Percentiles rank a stretch among this genome's conserved stretches.
These are phyloP conservation scores for Endocladia muricata DNA, from an alignment of 31 red algal species.

Conservation along the genomic window DNA sequence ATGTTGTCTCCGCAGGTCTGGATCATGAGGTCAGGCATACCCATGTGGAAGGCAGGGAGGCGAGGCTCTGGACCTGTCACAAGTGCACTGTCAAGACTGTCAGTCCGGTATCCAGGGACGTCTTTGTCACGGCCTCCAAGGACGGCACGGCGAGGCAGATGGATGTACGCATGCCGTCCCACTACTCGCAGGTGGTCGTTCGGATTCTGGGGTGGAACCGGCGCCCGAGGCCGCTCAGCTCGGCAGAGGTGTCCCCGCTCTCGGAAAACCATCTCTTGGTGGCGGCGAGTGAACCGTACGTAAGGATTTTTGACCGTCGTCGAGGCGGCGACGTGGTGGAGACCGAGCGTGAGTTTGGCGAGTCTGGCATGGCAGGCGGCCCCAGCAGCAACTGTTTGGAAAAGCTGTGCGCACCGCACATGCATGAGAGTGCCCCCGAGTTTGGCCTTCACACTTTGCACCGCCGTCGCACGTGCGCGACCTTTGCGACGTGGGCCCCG, in stretches of 20 bases:
- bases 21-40: constrained; percentile 59
- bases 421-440: constrained; percentile 42
- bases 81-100: constrained; percentile 45
- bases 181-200: constrained; percentile 32
- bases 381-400: constrained; percentile 29
- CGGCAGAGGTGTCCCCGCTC: constrained; percentile 36
- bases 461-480: constrained; percentile 15
- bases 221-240: constrained; percentile 21
- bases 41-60: constrained; percentile 23
- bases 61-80: constrained; percentile 52
- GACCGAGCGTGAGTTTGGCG: neutral
- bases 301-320: constrained; percentile 45
- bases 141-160: constrained; percentile 59
- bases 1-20: constrained; percentile 51
- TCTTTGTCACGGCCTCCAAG: constrained; percentile 53
- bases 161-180: constrained; percentile 36
- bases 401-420: constrained; percentile 26
- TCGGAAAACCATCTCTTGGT: constrained; percentile 45
- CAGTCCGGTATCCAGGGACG: constrained; percentile 13
- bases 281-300: constrained; percentile 29
- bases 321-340: neutral
- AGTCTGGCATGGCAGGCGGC: constrained; percentile 8
- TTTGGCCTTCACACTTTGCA: neutral
- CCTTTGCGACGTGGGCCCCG: constrained; percentile 53
- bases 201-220: constrained; percentile 10